These are phyloP conservation scores for Rhizomucor pusillus DNA, from an alignment of 371 early-diverging fungal species.

Conservation along the genomic window DNA sequence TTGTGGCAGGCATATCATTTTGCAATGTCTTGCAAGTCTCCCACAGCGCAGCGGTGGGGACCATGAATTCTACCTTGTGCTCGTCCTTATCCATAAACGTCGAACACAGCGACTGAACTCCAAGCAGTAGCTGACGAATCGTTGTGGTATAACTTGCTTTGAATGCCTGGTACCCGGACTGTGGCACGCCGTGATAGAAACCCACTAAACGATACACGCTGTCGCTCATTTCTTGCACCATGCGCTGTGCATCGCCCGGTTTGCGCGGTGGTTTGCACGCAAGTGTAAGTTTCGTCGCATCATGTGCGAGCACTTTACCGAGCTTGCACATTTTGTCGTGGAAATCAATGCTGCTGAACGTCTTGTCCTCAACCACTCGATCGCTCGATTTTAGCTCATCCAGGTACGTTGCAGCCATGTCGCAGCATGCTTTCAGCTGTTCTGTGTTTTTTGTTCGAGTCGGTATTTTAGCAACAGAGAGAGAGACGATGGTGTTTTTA, in stretches of 20 bases:
- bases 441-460: no score
- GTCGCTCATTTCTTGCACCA: conserved; percentile 39
- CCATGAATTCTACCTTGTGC: conserved; percentile 24
- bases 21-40: conserved; percentile 34
- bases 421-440: conserved; percentile 33
- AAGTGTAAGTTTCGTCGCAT: conserved; percentile 46
- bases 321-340: conserved; percentile 32
- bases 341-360: conserved; percentile 26
- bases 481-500: background rate
- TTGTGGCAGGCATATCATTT: conserved; percentile 20
- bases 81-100: conserved; percentile 21
- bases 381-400: conserved; percentile 27
- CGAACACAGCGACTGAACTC: conserved; percentile 23
- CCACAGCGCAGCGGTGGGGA: conserved; percentile 44
- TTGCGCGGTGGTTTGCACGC: conserved; percentile 53
- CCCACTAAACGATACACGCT: conserved; percentile 39
- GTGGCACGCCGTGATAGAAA: conserved; percentile 38
- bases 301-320: conserved; percentile 35
- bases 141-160: conserved; percentile 17
- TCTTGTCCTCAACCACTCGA: conserved; percentile 10
- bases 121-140: conserved; percentile 20
- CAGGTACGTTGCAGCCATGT: conserved; percentile 30
- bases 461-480: no score
- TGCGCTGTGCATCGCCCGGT: conserved; percentile 29
- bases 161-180: conserved; percentile 19